phyloP scores from a whole-genome alignment of 2,329 filamentous ascomycete genomes.

The Aspergillus amoenus region DNA sequence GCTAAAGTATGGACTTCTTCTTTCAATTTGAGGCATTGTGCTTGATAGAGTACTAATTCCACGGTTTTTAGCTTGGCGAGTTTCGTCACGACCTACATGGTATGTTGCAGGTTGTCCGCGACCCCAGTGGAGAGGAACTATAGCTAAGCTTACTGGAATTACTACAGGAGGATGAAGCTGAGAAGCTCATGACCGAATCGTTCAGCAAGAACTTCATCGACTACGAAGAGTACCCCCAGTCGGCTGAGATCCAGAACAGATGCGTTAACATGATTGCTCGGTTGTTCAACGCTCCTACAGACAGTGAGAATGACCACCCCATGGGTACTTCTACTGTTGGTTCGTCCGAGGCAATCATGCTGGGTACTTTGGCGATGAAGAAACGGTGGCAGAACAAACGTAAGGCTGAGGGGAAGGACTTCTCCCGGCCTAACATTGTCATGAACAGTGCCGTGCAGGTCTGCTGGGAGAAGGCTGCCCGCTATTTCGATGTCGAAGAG shows the following conservation, averaged over 20 bases:
- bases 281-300: constrained; percentile 75
- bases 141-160: constrained; percentile 6
- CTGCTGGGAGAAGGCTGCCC: constrained; percentile 90
- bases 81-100: constrained; percentile 97
- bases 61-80: constrained; percentile 67
- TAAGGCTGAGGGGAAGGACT: constrained; percentile 77
- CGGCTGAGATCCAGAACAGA: constrained; percentile 84
- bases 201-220: constrained; percentile 96
- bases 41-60: background rate
- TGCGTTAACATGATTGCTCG: constrained; percentile 88
- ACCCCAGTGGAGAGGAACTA: background rate
- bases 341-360: constrained; percentile 69
- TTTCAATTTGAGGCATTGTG: background rate
- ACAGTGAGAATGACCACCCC: constrained; percentile 58
- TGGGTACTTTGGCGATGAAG: constrained; percentile 78
- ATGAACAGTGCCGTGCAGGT: constrained; percentile 97
- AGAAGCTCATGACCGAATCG: constrained; percentile 90
- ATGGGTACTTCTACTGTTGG: constrained; percentile 88
- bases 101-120: constrained; percentile 37
- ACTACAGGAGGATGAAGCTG: constrained; percentile 79
- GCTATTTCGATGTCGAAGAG: constrained; percentile 93
- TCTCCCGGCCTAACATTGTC: constrained; percentile 81
- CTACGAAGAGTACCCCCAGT: constrained; percentile 80
- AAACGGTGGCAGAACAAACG: constrained; percentile 87
- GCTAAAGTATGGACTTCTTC: constrained; percentile 51